Evolutionary conservation across 768 basidiomycete genomes (phyloP).

Genomic region (Suillus weaverae): DNA sequence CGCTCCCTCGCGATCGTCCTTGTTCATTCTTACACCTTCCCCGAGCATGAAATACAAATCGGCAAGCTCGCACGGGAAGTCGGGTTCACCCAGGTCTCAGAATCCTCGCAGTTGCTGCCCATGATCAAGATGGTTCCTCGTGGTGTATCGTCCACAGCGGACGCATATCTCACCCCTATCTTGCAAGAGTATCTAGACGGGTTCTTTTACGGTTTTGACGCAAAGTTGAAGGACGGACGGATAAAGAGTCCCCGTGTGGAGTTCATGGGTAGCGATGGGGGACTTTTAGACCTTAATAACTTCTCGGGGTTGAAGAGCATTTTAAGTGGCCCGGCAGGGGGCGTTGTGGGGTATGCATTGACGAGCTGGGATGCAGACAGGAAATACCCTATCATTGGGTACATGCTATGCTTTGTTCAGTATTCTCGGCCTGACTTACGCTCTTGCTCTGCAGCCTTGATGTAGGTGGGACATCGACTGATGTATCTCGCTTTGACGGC

Average conservation of each 20-base stretch:
- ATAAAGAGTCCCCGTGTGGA: constrained; percentile 73
- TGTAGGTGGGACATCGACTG: constrained; percentile 94
- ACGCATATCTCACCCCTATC: constrained; percentile 94
- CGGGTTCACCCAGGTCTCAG: constrained; percentile 90
- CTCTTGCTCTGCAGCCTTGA: constrained; percentile 55
- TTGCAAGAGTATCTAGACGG: constrained; percentile 82
- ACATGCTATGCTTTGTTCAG: constrained; percentile 25
- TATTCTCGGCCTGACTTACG: neutral
- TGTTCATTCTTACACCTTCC: constrained; percentile 90
- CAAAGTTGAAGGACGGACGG: constrained; percentile 60
- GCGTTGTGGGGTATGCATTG: constrained; percentile 92
- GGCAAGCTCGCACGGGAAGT: constrained; percentile 72
- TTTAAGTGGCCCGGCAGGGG: constrained; percentile 90
- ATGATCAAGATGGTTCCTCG: constrained; percentile 97
- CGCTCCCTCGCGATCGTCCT: constrained; percentile 88
- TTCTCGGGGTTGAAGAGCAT: constrained; percentile 95
- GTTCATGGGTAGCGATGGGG: constrained; percentile 96
- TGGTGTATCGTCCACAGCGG: constrained; percentile 88
- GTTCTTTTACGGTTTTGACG: constrained; percentile 88
- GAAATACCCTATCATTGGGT: constrained; percentile 83
- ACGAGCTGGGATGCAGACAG: constrained; percentile 79
- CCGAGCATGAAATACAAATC: constrained; percentile 76
- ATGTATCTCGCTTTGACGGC: constrained; percentile 91
- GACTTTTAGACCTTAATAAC: constrained; percentile 72
- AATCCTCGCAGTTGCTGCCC: constrained; percentile 83